Conservation (phyloP, 2,329 filamentous ascomycete genomes). For the Thermoascus crustaceus region DNA sequence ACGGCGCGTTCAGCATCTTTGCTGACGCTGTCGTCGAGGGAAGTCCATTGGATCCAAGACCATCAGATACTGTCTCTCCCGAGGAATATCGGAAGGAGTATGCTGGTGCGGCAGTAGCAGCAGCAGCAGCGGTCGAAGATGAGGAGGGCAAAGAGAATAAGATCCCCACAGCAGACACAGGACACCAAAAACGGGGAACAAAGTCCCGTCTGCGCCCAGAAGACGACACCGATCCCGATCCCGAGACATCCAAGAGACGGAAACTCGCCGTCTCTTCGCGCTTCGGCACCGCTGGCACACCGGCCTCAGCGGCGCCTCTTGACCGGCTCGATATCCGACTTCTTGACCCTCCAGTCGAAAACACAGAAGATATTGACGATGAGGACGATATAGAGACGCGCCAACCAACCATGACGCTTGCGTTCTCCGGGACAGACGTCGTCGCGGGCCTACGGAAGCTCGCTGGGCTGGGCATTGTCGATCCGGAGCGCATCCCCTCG, state of each 20-base stretch:
- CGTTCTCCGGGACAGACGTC: slow-evolving; percentile 67
- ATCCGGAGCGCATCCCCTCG: slow-evolving; percentile 71
- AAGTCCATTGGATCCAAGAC: slow-evolving; percentile 43
- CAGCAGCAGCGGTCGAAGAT: slow-evolving; percentile 13
- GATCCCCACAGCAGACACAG: slow-evolving; percentile 8
- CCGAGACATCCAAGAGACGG: slow-evolving; percentile 47
- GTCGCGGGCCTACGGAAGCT: slow-evolving; percentile 72
- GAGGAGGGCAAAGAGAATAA: slow-evolving; percentile 10
- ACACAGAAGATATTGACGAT: neutral
- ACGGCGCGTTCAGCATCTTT: slow-evolving; percentile 74
- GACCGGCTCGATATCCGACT: slow-evolving; percentile 45
- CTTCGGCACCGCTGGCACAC: slow-evolving; percentile 55
- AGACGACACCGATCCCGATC: slow-evolving; percentile 9
- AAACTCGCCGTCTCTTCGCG: slow-evolving; percentile 57
- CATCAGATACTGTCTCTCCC: slow-evolving; percentile 24
- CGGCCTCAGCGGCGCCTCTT: slow-evolving; percentile 25
- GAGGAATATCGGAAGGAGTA: slow-evolving; percentile 22
- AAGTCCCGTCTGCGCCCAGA: slow-evolving; percentile 5
- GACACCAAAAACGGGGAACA: slow-evolving; percentile 8
- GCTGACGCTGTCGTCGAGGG: slow-evolving; percentile 52
- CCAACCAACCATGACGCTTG: slow-evolving; percentile 39
- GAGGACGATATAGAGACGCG: slow-evolving; percentile 10
- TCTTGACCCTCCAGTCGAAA: slow-evolving; percentile 32
- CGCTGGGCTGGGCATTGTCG: slow-evolving; percentile 63
- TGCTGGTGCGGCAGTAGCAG: too few species aligned